Evolutionary conservation across 176 grass and related monocot genomes (phyloP).

Genomic region (Zea luxurians): DNA sequence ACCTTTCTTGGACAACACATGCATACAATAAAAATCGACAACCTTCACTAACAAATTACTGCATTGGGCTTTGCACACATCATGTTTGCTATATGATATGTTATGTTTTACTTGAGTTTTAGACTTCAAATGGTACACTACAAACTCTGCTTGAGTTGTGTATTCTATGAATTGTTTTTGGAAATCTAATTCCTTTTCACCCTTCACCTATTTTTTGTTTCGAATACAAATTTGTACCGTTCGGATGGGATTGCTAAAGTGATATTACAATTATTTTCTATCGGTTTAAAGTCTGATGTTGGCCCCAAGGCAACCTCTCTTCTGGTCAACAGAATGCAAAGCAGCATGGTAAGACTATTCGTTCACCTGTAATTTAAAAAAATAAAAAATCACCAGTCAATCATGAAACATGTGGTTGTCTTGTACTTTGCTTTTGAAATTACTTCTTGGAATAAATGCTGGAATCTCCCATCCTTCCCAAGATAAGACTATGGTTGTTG

Average conservation of each 20-base stretch:
- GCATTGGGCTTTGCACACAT: slow-evolving; percentile 54
- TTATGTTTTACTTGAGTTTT: slow-evolving; percentile 56
- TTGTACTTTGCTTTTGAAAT: slow-evolving; percentile 19
- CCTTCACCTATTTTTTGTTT: slow-evolving; percentile 30
- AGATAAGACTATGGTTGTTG: slow-evolving; percentile 96
- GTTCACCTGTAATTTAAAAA: too few relatives aligned
- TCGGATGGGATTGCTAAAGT: slow-evolving; percentile 18
- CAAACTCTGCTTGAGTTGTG: slow-evolving; percentile 17
- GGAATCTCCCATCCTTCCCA: slow-evolving; percentile 90
- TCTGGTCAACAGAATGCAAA: too few relatives aligned
- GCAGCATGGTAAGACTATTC: too few relatives aligned
- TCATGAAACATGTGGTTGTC: background rate
- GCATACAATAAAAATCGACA: slow-evolving; percentile 56
- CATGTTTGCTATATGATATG: slow-evolving; percentile 40
- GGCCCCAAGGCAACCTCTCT: too few relatives aligned
- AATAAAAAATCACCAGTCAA: too few relatives aligned
- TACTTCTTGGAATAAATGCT: slow-evolving; percentile 41
- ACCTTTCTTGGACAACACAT: slow-evolving; percentile 67
- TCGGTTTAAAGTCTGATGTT: background rate
- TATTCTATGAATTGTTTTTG: slow-evolving; percentile 34
- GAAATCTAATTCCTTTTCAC: slow-evolving; percentile 39
- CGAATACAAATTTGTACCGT: slow-evolving; percentile 23
- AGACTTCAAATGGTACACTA: slow-evolving; percentile 42
- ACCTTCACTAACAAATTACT: slow-evolving; percentile 58
- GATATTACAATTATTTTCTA: background rate